Conservation (phyloP, 2,329 filamentous ascomycete species). For the Truncatella angustata region DNA sequence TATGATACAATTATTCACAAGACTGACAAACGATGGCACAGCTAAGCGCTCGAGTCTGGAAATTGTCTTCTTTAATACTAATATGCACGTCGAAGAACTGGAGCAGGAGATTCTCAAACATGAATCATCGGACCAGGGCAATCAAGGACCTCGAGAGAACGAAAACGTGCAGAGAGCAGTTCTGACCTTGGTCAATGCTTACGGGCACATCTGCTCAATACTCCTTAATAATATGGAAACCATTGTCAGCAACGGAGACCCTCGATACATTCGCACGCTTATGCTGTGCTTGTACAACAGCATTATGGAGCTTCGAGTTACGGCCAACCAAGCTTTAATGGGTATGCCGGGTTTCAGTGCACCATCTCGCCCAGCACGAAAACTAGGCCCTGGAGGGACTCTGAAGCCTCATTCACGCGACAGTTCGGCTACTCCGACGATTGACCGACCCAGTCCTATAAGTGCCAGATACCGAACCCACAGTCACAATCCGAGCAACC, state of each 20-base stretch:
- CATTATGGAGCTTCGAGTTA: conserved; percentile 64
- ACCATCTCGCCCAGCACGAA: conserved; percentile 19
- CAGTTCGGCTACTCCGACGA: conserved; percentile 51
- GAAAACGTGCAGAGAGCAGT: conserved; percentile 64
- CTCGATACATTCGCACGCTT: conserved; percentile 64
- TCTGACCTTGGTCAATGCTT: conserved; percentile 61
- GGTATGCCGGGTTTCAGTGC: conserved; percentile 19
- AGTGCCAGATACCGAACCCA: conserved; percentile 35
- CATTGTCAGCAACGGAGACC: conserved; percentile 64
- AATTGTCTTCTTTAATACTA: conserved; percentile 67
- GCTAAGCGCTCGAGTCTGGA: conserved; percentile 63
- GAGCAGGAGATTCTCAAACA: conserved; percentile 65
- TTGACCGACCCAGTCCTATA: conserved; percentile 43
- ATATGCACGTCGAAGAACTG: conserved; percentile 63
- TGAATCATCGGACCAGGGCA: conserved; percentile 51
- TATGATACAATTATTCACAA: conserved; percentile 64
- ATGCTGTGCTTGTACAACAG: conserved; percentile 65
- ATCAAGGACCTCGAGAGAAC: conserved; percentile 51
- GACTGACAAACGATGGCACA: conserved; percentile 58
- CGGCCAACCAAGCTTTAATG: conserved; percentile 31
- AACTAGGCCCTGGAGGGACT: conserved; percentile 41
- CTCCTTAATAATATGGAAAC: conserved; percentile 61
- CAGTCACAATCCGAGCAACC: conserved; percentile 49
- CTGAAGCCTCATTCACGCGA: conserved; percentile 51
- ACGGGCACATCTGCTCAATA: conserved; percentile 63